These are phyloP conservation scores for Coemansia sp. DNA, from an alignment of 192 early-diverging fungal species.

Conservation along the genomic window DNA sequence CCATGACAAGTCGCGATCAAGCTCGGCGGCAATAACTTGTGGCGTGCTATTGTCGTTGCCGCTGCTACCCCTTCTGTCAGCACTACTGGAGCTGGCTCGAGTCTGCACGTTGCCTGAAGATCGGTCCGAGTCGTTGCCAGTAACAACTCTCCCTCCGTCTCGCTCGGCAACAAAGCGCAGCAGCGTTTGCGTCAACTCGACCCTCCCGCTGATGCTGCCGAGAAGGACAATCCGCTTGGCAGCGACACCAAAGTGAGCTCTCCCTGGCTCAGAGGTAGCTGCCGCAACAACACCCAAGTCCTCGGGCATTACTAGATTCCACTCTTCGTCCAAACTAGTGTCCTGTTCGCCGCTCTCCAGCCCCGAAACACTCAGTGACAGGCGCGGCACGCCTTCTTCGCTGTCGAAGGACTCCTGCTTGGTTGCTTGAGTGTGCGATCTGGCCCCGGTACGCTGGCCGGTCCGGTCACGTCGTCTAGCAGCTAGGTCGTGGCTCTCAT, in stretches of 20 bases:
- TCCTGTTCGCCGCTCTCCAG: constrained; percentile 9
- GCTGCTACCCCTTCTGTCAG: not conserved
- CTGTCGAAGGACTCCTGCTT: constrained; percentile 9
- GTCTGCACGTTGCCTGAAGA: not conserved
- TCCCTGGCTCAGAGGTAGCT: constrained; percentile 15
- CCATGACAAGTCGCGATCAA: constrained; percentile 39
- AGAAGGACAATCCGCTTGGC: constrained; percentile 42
- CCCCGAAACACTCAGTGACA: constrained; percentile 37
- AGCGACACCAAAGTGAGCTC: constrained; percentile 24
- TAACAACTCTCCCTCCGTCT: constrained; percentile 14
- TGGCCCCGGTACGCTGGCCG: constrained; percentile 12
- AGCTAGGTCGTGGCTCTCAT: constrained; percentile 36
- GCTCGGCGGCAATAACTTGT: constrained; percentile 36
- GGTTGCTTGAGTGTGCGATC: not conserved
- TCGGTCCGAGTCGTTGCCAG: constrained; percentile 17
- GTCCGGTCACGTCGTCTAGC: constrained; percentile 39
- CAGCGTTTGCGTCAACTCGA: constrained; percentile 35
- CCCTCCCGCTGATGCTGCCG: constrained; percentile 31
- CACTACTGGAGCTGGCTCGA: not conserved
- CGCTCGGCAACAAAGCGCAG: constrained; percentile 42
- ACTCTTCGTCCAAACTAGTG: constrained; percentile 31
- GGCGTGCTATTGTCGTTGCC: constrained; percentile 5
- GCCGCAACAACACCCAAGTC: constrained; percentile 29
- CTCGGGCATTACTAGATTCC: constrained; percentile 47
- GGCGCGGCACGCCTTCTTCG: constrained; percentile 30